Percentiles rank a stretch among this genome's conserved stretches.
Evolutionary conservation across 345 rosid species (phyloP).

Genomic region (Boechera divaricarpa): DNA sequence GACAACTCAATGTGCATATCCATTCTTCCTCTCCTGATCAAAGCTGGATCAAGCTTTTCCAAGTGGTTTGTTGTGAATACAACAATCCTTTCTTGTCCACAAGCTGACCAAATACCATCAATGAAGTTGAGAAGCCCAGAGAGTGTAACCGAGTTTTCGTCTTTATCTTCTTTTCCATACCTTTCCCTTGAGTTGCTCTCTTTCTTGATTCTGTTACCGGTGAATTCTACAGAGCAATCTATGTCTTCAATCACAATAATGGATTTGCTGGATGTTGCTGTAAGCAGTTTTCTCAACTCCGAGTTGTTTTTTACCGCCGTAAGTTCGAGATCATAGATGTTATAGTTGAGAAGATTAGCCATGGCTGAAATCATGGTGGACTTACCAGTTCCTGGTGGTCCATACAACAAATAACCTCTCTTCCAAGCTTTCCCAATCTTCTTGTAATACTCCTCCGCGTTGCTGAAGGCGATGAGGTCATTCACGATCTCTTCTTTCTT

Average conservation of each 20-base stretch:
- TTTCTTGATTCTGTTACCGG: conserved; percentile 37
- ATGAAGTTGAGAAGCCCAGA: conserved; percentile 71
- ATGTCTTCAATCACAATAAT: conserved; percentile 54
- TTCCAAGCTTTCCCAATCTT: conserved; percentile 56
- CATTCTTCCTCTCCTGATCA: conserved; percentile 75
- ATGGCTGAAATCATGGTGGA: conserved; percentile 56
- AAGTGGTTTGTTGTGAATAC: conserved; percentile 67
- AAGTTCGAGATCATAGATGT: conserved; percentile 52
- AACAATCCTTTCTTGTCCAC: conserved; percentile 69
- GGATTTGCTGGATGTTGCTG: conserved; percentile 48
- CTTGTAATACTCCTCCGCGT: conserved; percentile 48
- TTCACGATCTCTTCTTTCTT: conserved; percentile 47
- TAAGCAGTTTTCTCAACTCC: conserved; percentile 49
- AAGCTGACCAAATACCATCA: conserved; percentile 78
- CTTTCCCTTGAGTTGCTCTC: neutral
- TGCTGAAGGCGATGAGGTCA: conserved; percentile 43
- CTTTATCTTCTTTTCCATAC: neutral
- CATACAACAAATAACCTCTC: conserved; percentile 52
- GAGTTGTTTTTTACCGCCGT: conserved; percentile 47
- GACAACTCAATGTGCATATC: conserved; percentile 54
- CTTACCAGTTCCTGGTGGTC: conserved; percentile 56
- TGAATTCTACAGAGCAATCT: conserved; percentile 47
- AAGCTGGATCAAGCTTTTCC: conserved; percentile 73
- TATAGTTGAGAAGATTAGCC: conserved; percentile 50
- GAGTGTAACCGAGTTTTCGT: conserved; percentile 50